These are phyloP conservation scores for Kockovaella imperatae DNA, from an alignment of 768 basidiomycete species.

Conservation along the genomic window DNA sequence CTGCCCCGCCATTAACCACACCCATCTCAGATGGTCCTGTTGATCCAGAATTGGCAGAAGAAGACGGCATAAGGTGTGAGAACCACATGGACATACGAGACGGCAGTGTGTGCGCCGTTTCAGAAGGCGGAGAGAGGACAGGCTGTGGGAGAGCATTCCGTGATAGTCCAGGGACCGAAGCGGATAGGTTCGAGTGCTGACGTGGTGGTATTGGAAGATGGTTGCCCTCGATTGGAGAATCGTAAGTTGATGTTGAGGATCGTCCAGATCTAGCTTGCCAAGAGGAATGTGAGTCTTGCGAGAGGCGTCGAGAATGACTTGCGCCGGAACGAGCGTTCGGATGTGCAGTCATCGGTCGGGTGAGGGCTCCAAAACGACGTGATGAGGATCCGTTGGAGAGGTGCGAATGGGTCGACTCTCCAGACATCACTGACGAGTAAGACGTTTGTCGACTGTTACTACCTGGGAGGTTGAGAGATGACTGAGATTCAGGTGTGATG, in stretches of 20 bases:
- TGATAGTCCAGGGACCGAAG: constrained; percentile 29
- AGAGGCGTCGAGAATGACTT: constrained; percentile 16
- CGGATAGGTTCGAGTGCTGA: constrained; percentile 22
- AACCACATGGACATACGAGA: constrained; percentile 41
- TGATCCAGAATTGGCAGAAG: constrained; percentile 11
- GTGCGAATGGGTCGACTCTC: constrained; percentile 5
- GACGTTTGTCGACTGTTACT: constrained; percentile 21
- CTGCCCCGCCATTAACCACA: not conserved
- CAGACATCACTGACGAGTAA: constrained; percentile 29
- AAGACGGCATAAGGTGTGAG: constrained; percentile 32
- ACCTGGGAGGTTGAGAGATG: constrained; percentile 12
- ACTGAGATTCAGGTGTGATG: constrained; percentile 2
- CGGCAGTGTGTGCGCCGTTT: constrained; percentile 17
- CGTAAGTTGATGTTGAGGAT: constrained; percentile 17
- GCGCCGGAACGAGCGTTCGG: constrained; percentile 1
- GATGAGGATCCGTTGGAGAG: constrained; percentile 1
- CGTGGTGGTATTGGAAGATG: constrained; percentile 19
- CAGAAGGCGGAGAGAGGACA: constrained; percentile 1
- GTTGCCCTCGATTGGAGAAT: constrained; percentile 9
- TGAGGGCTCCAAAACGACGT: constrained; percentile 1
- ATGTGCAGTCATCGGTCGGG: constrained; percentile 3
- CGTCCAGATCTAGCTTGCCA: constrained; percentile 12
- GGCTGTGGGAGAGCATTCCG: constrained; percentile 28
- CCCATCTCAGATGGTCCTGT: constrained; percentile 5
- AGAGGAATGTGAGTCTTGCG: constrained; percentile 30